Base-by-base conservation (phyloP, 2,329 filamentous ascomycete genomes). In the Verticillium nonalfalfae region DNA sequence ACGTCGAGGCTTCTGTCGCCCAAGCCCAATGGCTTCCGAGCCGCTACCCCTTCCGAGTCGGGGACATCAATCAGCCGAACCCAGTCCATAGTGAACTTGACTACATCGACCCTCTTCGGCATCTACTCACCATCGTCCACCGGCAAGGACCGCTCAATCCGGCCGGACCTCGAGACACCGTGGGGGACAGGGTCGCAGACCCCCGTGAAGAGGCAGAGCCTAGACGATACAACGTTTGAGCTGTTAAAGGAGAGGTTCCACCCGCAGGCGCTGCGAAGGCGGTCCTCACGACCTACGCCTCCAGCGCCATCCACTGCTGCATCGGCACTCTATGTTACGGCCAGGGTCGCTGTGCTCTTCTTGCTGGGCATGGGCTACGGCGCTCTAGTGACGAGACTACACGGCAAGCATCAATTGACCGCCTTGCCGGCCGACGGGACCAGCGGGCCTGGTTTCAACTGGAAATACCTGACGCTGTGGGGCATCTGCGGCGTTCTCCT, bases 21-120 rank as follows among this genome's bases (percentile, higher is more conserved):
- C 6, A 33, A 60, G 21, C 57, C 59, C 14, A 64, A 64, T 58
- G 63, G 50, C 63, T 73, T 71, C 50, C 72, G 71, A 52, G 62
- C 59, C 56, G 59, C 63, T 60, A 67, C 60, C 61, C 66, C 60
- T 61, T 66, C 65, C 31, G 71, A 71, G 21, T 65, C 74, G 66
- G 45, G 45, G 4, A 62, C 68, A 57, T 76, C 82, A 59, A 79
- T 86, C 66, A 88, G 84, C 70, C 86, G 91, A 62, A 90, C 88
- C 31, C 86, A 89, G 66, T 97, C 92, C 10, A 85, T 92, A 61
- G 79, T 93, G 70, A 96, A 97, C 72, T 82, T 99, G 63, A 97
- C 92, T 4, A 89, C 90, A 10, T 93, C 92, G 2, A 97, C 95
- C 0, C 84, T 99, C 5, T 90, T 90, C 67, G 94, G 95, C 60